phyloP scores from a whole-genome alignment of 768 basidiomycete genomes.

The Zangia roseola region DNA sequence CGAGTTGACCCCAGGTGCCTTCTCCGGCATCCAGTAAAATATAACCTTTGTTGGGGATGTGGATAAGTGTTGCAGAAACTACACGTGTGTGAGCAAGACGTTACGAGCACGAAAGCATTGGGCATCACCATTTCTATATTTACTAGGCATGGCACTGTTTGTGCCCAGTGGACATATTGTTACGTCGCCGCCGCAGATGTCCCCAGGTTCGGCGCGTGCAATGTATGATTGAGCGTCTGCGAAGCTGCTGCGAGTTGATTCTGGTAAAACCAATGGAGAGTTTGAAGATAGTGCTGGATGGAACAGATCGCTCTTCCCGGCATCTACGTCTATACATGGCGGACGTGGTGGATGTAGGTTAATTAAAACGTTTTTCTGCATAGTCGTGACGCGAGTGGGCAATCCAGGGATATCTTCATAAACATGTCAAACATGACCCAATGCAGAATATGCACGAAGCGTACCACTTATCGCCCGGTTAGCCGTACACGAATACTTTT shows the following conservation, averaged over 20 bases:
- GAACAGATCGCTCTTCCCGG: slow-evolving; percentile 30
- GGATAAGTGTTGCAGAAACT: slow-evolving; percentile 78
- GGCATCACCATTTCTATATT: slow-evolving; percentile 77
- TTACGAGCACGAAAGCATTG: slow-evolving; percentile 9
- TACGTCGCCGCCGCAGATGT: slow-evolving; percentile 59
- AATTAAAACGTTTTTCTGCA: slow-evolving; percentile 43
- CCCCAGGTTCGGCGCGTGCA: neutral
- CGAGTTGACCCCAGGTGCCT: slow-evolving; percentile 89
- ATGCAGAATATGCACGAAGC: slow-evolving; percentile 2
- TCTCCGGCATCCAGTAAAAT: slow-evolving; percentile 90
- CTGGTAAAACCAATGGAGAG: slow-evolving; percentile 19
- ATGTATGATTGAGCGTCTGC: slow-evolving; percentile 31
- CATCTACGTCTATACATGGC: slow-evolving; percentile 36
- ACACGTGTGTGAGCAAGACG: neutral
- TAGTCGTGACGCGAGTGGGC: slow-evolving; percentile 43
- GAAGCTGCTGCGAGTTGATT: slow-evolving; percentile 39
- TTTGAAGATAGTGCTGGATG: slow-evolving; percentile 23
- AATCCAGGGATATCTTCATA: slow-evolving; percentile 40
- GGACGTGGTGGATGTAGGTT: slow-evolving; percentile 47
- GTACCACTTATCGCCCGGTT: slow-evolving; percentile 38
- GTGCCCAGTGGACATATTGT: slow-evolving; percentile 81
- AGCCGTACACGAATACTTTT: slow-evolving; percentile 48
- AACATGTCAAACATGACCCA: neutral
- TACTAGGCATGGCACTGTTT: slow-evolving; percentile 80
- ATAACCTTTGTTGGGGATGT: slow-evolving; percentile 68